Evolutionary conservation across 345 rosid species (phyloP).

Genomic region (Brassica cretica): DNA sequence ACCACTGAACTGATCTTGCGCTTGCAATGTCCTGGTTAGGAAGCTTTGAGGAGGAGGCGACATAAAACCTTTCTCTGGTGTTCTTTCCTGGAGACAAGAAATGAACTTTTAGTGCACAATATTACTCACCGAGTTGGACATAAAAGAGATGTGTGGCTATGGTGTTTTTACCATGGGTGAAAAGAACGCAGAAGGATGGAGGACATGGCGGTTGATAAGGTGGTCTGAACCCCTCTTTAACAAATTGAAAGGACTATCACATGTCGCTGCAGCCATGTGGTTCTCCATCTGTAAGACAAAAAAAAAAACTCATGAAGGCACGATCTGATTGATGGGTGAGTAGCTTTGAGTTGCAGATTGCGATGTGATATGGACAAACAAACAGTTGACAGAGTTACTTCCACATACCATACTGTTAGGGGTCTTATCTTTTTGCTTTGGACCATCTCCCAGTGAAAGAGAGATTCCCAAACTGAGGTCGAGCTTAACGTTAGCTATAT

Average conservation of each 20-base stretch:
- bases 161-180: conserved; percentile 54
- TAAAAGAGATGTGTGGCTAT: conserved; percentile 13
- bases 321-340: not conserved
- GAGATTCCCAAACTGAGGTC: conserved; percentile 85
- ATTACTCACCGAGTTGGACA: not conserved
- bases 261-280: conserved; percentile 42
- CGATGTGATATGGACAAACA: not conserved
- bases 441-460: conserved; percentile 48
- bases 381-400: conserved; percentile 38
- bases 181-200: conserved; percentile 46
- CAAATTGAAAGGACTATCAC: conserved; percentile 51
- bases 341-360: conserved; percentile 18
- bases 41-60: conserved; percentile 48
- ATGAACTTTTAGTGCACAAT: not conserved
- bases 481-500: conserved; percentile 48
- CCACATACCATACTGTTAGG: conserved; percentile 38
- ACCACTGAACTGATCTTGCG: conserved; percentile 56
- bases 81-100: conserved; percentile 54
- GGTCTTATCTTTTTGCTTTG: conserved; percentile 49
- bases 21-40: conserved; percentile 69
- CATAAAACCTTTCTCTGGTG: conserved; percentile 47
- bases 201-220: conserved; percentile 46
- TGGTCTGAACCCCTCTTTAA: conserved; percentile 55
- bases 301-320: conserved; percentile 18
- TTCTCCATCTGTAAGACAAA: conserved; percentile 45